A percentile compares a stretch with the other conserved stretches of the same genome.
These are phyloP conservation scores for Rhizoclosmatium globosum DNA, from an alignment of 192 early-diverging fungal species.

Conservation along the genomic window DNA sequence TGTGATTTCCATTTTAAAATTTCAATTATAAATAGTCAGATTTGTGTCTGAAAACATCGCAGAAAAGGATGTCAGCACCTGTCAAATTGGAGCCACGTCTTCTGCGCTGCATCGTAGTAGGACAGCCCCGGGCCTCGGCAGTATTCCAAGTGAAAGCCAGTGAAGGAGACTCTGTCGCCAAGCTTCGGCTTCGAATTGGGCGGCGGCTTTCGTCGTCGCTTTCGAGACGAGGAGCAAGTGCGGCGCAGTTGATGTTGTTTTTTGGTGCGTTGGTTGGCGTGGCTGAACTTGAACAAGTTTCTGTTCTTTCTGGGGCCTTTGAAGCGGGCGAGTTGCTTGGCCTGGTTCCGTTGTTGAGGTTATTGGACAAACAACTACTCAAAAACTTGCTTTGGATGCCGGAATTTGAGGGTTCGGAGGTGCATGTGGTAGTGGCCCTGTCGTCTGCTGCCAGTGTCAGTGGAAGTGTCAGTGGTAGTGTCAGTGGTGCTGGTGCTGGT, in stretches of 20 bases:
- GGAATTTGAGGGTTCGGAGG: neutral
- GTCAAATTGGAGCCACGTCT: neutral
- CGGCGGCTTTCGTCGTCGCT: conserved; percentile 3
- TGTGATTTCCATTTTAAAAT: neutral
- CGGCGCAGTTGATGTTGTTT: neutral
- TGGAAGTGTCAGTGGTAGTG: neutral
- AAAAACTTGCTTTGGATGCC: neutral
- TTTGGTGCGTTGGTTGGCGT: neutral
- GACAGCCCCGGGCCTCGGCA: neutral
- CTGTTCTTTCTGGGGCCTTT: neutral
- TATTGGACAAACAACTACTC: neutral
- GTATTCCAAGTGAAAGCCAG: neutral
- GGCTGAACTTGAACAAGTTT: neutral
- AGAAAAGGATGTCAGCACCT: neutral
- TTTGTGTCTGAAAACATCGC: neutral
- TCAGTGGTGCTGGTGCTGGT: neutral
- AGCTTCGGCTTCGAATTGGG: neutral
- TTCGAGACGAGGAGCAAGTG: neutral
- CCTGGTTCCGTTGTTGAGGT: neutral
- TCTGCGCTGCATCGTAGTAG: neutral
- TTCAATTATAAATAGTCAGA: neutral
- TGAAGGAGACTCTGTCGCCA: neutral
- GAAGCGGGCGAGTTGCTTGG: neutral
- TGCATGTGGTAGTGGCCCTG: neutral
- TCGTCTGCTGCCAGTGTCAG: neutral